A percentile compares a stretch with the other conserved stretches of the same genome.
These are phyloP conservation scores for Saxispiralis lemnorum DNA, from an alignment of 495 filamentous ascomycete species.

Conservation along the genomic window DNA sequence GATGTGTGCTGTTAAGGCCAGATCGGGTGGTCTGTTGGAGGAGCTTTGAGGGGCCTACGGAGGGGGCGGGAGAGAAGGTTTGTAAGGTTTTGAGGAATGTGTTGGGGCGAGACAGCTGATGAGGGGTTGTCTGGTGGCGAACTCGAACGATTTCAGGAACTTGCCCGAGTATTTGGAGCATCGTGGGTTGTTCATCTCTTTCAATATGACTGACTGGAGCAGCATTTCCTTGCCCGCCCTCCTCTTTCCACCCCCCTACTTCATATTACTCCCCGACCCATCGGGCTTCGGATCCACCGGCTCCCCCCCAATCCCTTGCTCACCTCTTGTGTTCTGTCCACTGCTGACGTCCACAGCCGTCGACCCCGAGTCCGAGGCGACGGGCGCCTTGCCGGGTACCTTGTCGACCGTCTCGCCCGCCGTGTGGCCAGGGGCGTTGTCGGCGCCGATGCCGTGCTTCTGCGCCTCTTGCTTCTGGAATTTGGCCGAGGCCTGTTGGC, in stretches of 20 bases:
- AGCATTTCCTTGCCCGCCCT: too few species aligned
- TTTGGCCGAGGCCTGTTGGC: background rate
- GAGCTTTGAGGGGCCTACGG: slow-evolving; percentile 17
- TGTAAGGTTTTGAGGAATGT: background rate
- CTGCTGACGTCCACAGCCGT: background rate
- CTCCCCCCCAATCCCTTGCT: background rate
- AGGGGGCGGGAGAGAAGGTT: slow-evolving; percentile 6
- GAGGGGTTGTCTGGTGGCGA: too few species aligned
- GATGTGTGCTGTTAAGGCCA: slow-evolving; percentile 32
- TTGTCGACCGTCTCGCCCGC: slow-evolving; percentile 1
- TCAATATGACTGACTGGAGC: too few species aligned
- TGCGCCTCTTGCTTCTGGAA: background rate
- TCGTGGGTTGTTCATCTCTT: too few species aligned
- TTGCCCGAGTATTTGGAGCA: too few species aligned
- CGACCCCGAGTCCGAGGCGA: slow-evolving; percentile 1
- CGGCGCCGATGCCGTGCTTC: slow-evolving; percentile 4
- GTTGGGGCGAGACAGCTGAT: too few species aligned
- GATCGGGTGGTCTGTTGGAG: slow-evolving; percentile 33
- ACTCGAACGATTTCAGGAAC: too few species aligned
- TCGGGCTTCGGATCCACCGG: background rate
- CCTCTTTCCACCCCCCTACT: background rate
- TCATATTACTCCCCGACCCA: background rate
- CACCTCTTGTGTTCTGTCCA: background rate
- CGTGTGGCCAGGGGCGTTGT: slow-evolving; percentile 6
- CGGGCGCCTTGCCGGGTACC: slow-evolving; percentile 1